A percentile compares a stretch with the other conserved stretches of the same genome.
Evolutionary conservation across 768 basidiomycete species (phyloP).

Genomic region (Lyophyllum semitale): DNA sequence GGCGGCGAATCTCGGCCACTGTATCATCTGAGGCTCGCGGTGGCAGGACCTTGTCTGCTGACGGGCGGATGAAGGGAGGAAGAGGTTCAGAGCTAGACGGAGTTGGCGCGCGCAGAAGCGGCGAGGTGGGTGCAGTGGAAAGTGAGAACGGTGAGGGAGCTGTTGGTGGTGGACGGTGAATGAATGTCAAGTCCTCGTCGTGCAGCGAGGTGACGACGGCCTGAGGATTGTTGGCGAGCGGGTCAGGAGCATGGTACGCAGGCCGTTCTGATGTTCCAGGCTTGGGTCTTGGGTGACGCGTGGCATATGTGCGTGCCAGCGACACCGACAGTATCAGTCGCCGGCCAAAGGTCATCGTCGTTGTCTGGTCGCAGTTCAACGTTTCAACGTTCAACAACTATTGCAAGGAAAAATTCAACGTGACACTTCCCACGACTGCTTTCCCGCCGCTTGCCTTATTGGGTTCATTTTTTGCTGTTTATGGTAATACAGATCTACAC

Average conservation of each 20-base stretch:
- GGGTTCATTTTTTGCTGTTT: neutral
- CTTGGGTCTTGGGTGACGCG: constrained; percentile 49
- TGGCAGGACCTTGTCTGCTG: constrained; percentile 25
- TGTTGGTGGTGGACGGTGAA: constrained; percentile 83
- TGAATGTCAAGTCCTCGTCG: constrained; percentile 69
- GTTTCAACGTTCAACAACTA: neutral
- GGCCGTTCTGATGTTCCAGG: constrained; percentile 56
- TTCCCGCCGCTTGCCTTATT: constrained; percentile 1
- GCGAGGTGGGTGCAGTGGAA: constrained; percentile 69
- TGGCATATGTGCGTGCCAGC: constrained; percentile 42
- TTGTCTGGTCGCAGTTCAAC: neutral
- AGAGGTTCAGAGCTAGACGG: constrained; percentile 31
- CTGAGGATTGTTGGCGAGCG: constrained; percentile 52
- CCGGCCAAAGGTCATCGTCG: constrained; percentile 24
- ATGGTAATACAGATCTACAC: neutral
- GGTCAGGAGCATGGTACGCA: constrained; percentile 60
- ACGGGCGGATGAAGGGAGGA: constrained; percentile 51
- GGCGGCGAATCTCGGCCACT: constrained; percentile 55
- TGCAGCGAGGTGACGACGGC: constrained; percentile 51
- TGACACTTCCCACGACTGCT: constrained; percentile 14
- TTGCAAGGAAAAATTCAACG: constrained; percentile 1
- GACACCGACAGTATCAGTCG: constrained; percentile 25
- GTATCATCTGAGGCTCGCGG: constrained; percentile 52
- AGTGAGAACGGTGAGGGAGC: constrained; percentile 74
- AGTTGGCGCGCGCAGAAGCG: constrained; percentile 53